These are phyloP conservation scores for Tetrahymena elliotti DNA, from an alignment of 73 alveolate genomes.

Conservation along the genomic window DNA sequence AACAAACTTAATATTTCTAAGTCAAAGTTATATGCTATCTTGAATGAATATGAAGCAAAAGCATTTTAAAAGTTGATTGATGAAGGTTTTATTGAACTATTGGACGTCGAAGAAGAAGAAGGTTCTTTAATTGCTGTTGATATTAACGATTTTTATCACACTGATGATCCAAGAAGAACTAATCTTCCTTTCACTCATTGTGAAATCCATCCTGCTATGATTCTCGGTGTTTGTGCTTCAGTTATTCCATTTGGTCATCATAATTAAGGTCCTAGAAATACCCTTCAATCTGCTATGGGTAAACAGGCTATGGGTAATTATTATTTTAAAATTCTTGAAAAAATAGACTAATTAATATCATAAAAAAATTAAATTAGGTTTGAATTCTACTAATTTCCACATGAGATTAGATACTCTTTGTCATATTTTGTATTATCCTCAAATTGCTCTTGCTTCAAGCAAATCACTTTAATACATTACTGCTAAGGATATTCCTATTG, in stretches of 20 bases:
- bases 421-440: slow-evolving; percentile 96
- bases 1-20: slow-evolving; percentile 46
- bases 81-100: slow-evolving; percentile 91
- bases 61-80: slow-evolving; percentile 56
- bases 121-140: slow-evolving; percentile 98
- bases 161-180: slow-evolving; percentile 5
- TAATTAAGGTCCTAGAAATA: slow-evolving; percentile 98
- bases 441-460: slow-evolving; percentile 63
- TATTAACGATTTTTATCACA: slow-evolving; percentile 70
- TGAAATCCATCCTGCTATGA: slow-evolving; percentile 99
- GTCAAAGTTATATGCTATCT: slow-evolving; percentile 48
- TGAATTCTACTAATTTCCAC: slow-evolving; percentile 90
- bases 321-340: not conserved
- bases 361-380: slow-evolving; percentile 39
- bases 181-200: slow-evolving; percentile 90
- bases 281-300: slow-evolving; percentile 99
- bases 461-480: slow-evolving; percentile 39
- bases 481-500: slow-evolving; percentile 54
- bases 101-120: slow-evolving; percentile 99
- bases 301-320: slow-evolving; percentile 92
- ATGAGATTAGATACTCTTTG: slow-evolving; percentile 99
- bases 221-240: slow-evolving; percentile 99
- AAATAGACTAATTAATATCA: not conserved
- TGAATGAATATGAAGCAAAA: slow-evolving; percentile 58
- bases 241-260: slow-evolving; percentile 99